Evolutionary conservation across 179 eudicot genomes (phyloP), one percentile per base, ranked within the genome.

Genomic region (Spinacia oleracea): DNA sequence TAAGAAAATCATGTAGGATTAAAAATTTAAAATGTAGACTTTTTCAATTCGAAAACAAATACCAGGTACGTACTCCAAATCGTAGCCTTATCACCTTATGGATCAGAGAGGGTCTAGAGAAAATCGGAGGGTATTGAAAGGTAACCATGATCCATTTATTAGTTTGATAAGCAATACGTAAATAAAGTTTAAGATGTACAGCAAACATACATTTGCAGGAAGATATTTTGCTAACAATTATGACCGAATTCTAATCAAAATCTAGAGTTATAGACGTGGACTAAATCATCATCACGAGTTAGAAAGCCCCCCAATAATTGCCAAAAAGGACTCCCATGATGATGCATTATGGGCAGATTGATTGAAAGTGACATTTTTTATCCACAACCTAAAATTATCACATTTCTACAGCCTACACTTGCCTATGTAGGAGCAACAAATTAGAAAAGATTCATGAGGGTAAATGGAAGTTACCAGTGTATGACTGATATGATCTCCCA

Each of bases 401-500:
- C 51, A 35, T 46, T 21, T 32, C 27, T 43, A 34, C 6, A 46
- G 55, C 56, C 23, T 40, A 40, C 20, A 25, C 9, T 9, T 71
- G 45, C 69, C 73, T 2, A 35, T 35, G 35, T 2, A 66, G 46
- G 46, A 68, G 7, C 40, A 21, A 32, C 43, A 64, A 3, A 58
- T 29, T 38, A 21, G 3, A 56, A 51, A 70, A 60, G 27, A 34
- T 48, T 43, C 18, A 68, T 27, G 46, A 58, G 72, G 67, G 25
- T n/a, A 35, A 63, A 34, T 34, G n/a, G 9, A 76, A 43, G 59
- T 25, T 87, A 89, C 91, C 88, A 67, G 79, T 66, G 79, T 74
- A 85, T 75, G 89, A 60, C 31, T 83, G 79, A 78, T 84, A 72
- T 46, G 81, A 38, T 79, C 78, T 87, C 74, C 88, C 87, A 75